Percentiles rank a stretch among this genome's conserved stretches.
Conservation (phyloP, 2,329 filamentous ascomycete genomes). For the Nemania serpens region DNA sequence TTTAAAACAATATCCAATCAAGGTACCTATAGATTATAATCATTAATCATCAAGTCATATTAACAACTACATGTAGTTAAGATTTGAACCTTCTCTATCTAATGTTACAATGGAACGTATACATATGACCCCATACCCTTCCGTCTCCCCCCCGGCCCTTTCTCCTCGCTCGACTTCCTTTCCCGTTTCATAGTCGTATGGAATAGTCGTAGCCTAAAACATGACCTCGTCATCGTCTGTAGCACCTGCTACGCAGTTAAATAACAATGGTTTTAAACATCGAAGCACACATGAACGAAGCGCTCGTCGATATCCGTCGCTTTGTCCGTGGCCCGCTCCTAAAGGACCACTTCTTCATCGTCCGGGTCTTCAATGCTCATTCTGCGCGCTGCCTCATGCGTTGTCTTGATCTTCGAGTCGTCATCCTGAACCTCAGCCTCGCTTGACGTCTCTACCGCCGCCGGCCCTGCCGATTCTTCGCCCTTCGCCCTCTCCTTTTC, state of each 20-base stretch:
- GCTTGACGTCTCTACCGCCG: conserved; percentile 41
- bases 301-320: conserved; percentile 16
- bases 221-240: conserved; percentile 3
- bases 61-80: too few species aligned
- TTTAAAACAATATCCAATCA: too few species aligned
- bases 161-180: not conserved
- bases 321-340: conserved; percentile 33
- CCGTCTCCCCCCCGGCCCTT: not conserved
- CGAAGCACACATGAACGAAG: conserved; percentile 29
- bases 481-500: conserved; percentile 40
- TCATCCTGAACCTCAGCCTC: conserved; percentile 46
- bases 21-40: too few species aligned
- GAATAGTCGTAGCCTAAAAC: not conserved
- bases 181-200: not conserved
- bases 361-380: conserved; percentile 66
- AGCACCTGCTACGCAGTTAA: conserved; percentile 4
- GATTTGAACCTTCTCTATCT: too few species aligned
- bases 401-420: conserved; percentile 49
- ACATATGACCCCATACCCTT: too few species aligned
- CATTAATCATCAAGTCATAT: too few species aligned
- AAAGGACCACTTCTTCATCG: conserved; percentile 47
- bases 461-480: conserved; percentile 45
- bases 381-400: conserved; percentile 57
- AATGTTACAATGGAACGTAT: too few species aligned
- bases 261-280: too few species aligned